Base-by-base conservation (phyloP, 1,284 basidiomycete species). In the Trichosporon inkin region DNA sequence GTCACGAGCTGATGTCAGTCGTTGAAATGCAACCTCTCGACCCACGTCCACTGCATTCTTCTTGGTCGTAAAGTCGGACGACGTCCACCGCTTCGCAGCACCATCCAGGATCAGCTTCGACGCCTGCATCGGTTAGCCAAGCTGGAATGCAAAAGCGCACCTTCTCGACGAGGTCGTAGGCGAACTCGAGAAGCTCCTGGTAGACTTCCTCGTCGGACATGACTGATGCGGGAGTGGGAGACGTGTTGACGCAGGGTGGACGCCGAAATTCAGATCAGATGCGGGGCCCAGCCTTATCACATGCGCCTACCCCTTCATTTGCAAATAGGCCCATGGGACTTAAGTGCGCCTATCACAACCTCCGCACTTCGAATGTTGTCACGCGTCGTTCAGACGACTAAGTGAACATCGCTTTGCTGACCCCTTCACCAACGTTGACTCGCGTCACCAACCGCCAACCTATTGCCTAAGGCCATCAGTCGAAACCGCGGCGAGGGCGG, bases 1-100 rank as follows among this genome's bases (percentile, higher is more conserved):
- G 94, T 98, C 10, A 98, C 94, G 28, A 97, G 82, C 74, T 81
- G 65, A 13, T 11, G 14, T 54, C 38, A 61, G 37, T 20, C 19
- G 11, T 17, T 13, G 0, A 3, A 20, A 10, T 16, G 19, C 16
- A 10, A 6, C 14, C 14, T n/a, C 2, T 2, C 1, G 19, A 39
- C 71, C 61, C 57, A 78, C 74, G 78, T 93, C 91, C 22, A 92
- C 69, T 10, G 73, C 67, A 39, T 72, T 75, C 67, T 71, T 71
- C 67, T 75, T 75, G 28, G 62, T 62, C 20, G 67, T 60, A 28
- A 63, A 53, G 11, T 68, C 64, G 13, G 63, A 52, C 6, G 52
- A 36, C 17, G 54, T 64, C 68, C 70, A 73, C 17, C 71, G 60
- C 17, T 55, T 57, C 2, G 67, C 70, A 3, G 70, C 67, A n/a